Evolutionary conservation across 2,329 filamentous ascomycete genomes (phyloP).

Genomic region (Pseudogymnoascus sp.): DNA sequence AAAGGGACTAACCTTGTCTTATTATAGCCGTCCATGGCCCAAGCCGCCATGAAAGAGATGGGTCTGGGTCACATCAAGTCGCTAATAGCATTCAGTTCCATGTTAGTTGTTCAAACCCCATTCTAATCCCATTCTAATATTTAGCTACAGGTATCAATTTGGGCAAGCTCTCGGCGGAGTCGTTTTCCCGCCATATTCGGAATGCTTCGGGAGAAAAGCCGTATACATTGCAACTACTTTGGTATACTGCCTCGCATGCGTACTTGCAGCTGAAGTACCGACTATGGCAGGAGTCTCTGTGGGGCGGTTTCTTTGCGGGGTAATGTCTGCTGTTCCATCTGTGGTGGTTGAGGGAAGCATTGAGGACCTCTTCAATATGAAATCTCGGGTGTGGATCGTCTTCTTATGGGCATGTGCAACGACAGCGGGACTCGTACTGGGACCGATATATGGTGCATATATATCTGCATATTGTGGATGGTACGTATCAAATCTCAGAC

Average conservation of each 20-base stretch:
- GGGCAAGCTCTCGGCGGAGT: conserved; percentile 32
- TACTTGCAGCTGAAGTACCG: conserved; percentile 32
- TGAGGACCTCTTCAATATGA: conserved; percentile 41
- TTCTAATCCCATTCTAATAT: background rate
- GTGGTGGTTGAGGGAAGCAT: conserved; percentile 40
- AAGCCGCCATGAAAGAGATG: conserved; percentile 14
- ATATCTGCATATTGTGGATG: conserved; percentile 31
- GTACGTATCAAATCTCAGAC: conserved; percentile 12
- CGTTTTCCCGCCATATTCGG: conserved; percentile 32
- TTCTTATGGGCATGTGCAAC: conserved; percentile 36
- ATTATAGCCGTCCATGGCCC: conserved; percentile 15
- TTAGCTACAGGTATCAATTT: conserved; percentile 25
- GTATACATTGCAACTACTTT: conserved; percentile 30
- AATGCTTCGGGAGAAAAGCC: conserved; percentile 29
- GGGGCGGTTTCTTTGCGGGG: conserved; percentile 35
- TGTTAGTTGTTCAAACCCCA: conserved; percentile 9
- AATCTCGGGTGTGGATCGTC: conserved; percentile 38
- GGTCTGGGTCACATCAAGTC: conserved; percentile 14
- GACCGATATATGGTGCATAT: conserved; percentile 37
- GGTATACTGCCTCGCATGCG: conserved; percentile 27
- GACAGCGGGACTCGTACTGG: conserved; percentile 35
- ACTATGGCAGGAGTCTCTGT: conserved; percentile 31
- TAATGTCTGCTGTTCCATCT: conserved; percentile 39
- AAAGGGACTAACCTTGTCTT: background rate
- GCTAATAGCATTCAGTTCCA: conserved; percentile 19